Evolutionary conservation across 1,284 basidiomycete species (phyloP).

Genomic region (Schizopora paradoxa): DNA sequence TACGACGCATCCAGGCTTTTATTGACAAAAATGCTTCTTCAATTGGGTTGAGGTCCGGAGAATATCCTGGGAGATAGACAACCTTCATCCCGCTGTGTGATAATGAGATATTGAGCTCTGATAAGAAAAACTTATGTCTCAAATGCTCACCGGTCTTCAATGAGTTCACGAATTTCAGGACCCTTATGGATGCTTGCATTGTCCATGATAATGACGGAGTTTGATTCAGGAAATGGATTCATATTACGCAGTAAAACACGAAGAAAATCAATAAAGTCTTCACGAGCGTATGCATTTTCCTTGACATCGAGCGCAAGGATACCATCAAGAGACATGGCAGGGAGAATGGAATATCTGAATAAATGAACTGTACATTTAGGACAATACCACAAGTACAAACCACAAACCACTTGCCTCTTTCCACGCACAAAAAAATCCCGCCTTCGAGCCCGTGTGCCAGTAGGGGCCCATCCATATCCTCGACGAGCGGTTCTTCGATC

Average conservation of each 20-base stretch:
- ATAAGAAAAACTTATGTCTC: slow-evolving; percentile 20
- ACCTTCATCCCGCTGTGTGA: slow-evolving; percentile 1
- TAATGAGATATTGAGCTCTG: slow-evolving; percentile 21
- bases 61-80: background rate
- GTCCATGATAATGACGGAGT: slow-evolving; percentile 12
- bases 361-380: too few relatives aligned
- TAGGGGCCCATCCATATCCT: too few relatives aligned
- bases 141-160: slow-evolving; percentile 1
- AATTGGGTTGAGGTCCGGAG: background rate
- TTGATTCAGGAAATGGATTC: slow-evolving; percentile 2
- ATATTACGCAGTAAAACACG: slow-evolving; percentile 21
- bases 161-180: background rate
- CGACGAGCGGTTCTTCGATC: too few relatives aligned
- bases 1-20: slow-evolving; percentile 8
- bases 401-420: too few relatives aligned
- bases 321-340: slow-evolving; percentile 28
- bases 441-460: too few relatives aligned
- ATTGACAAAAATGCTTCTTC: background rate
- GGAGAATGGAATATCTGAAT: slow-evolving; percentile 31
- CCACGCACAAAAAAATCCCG: too few relatives aligned
- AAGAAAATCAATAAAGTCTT: slow-evolving; percentile 25
- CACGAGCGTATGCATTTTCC: slow-evolving; percentile 24
- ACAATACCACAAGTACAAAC: too few relatives aligned
- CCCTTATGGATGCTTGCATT: slow-evolving; percentile 8
- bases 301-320: slow-evolving; percentile 20